These are phyloP conservation scores for Ophiostoma sp. DNA, from an alignment of 2,329 filamentous ascomycete genomes.

Conservation along the genomic window DNA sequence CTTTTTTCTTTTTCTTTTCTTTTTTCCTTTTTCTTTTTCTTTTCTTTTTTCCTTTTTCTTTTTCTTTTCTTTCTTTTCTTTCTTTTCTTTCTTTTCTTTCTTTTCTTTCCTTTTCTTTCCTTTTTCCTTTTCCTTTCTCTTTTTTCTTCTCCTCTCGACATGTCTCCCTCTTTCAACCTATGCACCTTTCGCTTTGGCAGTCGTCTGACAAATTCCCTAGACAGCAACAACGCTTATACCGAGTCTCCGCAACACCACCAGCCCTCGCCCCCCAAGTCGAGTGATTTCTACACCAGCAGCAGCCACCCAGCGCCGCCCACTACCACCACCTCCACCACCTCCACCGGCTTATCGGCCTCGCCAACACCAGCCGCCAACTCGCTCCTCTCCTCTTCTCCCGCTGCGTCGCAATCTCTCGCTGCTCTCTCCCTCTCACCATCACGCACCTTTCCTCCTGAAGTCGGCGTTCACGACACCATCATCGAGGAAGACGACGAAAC, in stretches of 20 bases:
- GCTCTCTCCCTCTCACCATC: slow-evolving; percentile 39
- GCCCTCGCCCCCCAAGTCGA: slow-evolving; percentile 10
- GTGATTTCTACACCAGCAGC: not conserved
- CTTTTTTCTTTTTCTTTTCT: not conserved
- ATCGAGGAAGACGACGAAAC: slow-evolving; percentile 56
- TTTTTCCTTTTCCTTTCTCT: not conserved
- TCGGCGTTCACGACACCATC: slow-evolving; percentile 48
- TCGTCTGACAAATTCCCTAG: slow-evolving; percentile 17
- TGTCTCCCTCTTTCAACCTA: not conserved
- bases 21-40: not conserved
- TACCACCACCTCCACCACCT: not conserved
- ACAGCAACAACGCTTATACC: slow-evolving; percentile 24
- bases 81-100: not conserved
- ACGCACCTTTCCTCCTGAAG: slow-evolving; percentile 38
- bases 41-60: not conserved
- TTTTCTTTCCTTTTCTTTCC: not conserved
- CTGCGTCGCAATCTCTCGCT: not conserved
- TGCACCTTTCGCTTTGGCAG: not conserved
- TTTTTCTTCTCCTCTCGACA: not conserved
- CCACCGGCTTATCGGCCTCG: slow-evolving; percentile 11
- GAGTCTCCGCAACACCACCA: slow-evolving; percentile 21
- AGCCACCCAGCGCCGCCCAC: not conserved
- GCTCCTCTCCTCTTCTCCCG: not conserved
- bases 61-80: not conserved
- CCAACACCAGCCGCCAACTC: slow-evolving; percentile 16